Evolutionary conservation across 225 moss, liverwort and hornwort species (phyloP).

Genomic region (Sphagnum tenellum): DNA sequence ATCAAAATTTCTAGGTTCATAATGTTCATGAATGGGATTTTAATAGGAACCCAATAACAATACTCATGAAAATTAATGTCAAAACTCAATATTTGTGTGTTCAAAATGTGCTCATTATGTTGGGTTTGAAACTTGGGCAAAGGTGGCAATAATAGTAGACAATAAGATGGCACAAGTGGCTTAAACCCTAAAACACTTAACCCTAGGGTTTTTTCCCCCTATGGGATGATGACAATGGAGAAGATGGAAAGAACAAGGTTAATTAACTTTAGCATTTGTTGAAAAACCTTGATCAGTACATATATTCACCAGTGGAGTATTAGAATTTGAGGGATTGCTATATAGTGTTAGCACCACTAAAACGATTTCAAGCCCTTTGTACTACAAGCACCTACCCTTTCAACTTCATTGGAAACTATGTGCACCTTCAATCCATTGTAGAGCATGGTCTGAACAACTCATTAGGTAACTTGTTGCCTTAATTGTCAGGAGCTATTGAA

Average conservation of each 20-base stretch:
- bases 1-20: no score
- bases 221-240: slow-evolving; percentile 59
- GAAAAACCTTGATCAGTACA: slow-evolving; percentile 83
- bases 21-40: no score
- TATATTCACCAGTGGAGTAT: slow-evolving; percentile 65
- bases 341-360: slow-evolving; percentile 70
- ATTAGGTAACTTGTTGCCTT: slow-evolving; percentile 50
- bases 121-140: no score
- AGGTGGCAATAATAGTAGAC: no score
- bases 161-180: no score
- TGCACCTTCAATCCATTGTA: slow-evolving; percentile 83
- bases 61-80: no score
- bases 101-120: no score
- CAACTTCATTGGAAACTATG: slow-evolving; percentile 72
- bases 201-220: no score
- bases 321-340: slow-evolving; percentile 67
- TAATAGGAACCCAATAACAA: no score
- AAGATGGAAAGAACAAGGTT: slow-evolving; percentile 98
- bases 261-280: slow-evolving; percentile 96
- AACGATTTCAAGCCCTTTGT: slow-evolving; percentile 88
- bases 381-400: slow-evolving; percentile 76
- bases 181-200: no score
- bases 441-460: slow-evolving; percentile 82
- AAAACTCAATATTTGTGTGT: no score
- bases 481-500: no score